These are phyloP conservation scores for Eucalyptus curtisii DNA, from an alignment of 345 rosid genomes.

Conservation along the genomic window DNA sequence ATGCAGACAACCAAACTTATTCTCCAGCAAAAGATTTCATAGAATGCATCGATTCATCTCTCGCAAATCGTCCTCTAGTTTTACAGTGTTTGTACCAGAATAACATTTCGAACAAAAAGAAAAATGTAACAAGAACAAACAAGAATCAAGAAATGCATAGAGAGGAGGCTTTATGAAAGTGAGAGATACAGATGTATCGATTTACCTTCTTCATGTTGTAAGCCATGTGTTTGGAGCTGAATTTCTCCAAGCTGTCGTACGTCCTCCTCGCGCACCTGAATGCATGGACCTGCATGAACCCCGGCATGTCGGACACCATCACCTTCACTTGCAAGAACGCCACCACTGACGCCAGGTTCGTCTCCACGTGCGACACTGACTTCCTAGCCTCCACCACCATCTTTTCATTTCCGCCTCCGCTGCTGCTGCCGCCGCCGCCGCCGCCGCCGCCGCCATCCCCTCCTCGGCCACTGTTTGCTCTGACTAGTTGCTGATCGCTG, in stretches of 20 bases:
- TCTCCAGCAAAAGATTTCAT: background rate
- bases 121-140: background rate
- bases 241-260: slow-evolving; percentile 60
- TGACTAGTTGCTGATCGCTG: background rate
- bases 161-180: background rate
- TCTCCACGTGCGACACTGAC: slow-evolving; percentile 73
- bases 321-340: slow-evolving; percentile 78
- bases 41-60: background rate
- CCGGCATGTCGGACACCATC: slow-evolving; percentile 78
- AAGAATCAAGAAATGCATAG: background rate
- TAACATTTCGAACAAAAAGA: background rate
- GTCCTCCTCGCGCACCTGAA: slow-evolving; percentile 68
- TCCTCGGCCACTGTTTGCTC: background rate
- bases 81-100: background rate
- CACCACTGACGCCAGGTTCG: slow-evolving; percentile 43
- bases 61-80: background rate
- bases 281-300: slow-evolving; percentile 85
- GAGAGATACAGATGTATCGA: background rate
- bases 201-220: slow-evolving; percentile 76
- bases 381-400: slow-evolving; percentile 43
- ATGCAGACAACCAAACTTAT: background rate
- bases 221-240: slow-evolving; percentile 80
- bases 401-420: background rate
- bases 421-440: background rate
- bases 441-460: background rate